Base-by-base conservation (phyloP, 352 stramenopile genomes). In the Pythium guiyangense region DNA sequence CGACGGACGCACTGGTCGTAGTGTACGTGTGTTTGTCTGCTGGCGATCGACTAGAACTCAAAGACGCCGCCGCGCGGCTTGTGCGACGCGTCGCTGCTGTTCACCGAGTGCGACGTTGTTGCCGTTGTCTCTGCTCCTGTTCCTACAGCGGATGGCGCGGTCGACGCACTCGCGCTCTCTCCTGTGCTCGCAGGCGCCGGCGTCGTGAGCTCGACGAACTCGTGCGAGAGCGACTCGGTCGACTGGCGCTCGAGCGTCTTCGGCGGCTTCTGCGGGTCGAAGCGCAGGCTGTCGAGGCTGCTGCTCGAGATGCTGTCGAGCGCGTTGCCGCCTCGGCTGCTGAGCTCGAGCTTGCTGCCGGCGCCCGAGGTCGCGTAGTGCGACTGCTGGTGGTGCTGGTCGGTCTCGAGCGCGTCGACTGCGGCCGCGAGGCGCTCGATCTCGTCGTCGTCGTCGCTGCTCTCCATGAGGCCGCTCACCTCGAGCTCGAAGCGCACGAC, bases 291-390 rank as follows among this genome's bases (percentile, higher is more conserved):
- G 6, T 37, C 31, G 31, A 37, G 31, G 31, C 31, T 37, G 31
- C 6, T 37, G 31, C 31, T 37, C 31, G 31, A 37, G 31, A 37
- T 37, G 31, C 31, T 37, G 31, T 37, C 31, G 31, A 12, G 31
- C 31, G 6, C 31, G 31, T 37, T 37, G 31, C 31, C 31, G 31
- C 31, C 31, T 37, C 31, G 31, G 31, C 31, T 37, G 31, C 31
- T 37, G 68, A 92, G 86, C 42, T 90, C 57, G 59, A 88, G 31
- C 31, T 37, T 37, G 31, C 31, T 9, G 31, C 31, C 31, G 90
- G 49, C 82, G 82, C 29, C 71, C 71, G 2, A 92, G 34, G 63
- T 92, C 82, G n/a, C 75, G 70, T n/a, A n/a, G n/a, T n/a, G n/a
- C n/a, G n/a, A n/a, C n/a, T n/a, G n/a, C n/a, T n/a, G n/a, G n/a